A percentile compares a stretch with the other conserved stretches of the same genome.
Conservation (phyloP, 2,329 filamentous ascomycete species). For the Magnaporthiopsis incrustans region DNA sequence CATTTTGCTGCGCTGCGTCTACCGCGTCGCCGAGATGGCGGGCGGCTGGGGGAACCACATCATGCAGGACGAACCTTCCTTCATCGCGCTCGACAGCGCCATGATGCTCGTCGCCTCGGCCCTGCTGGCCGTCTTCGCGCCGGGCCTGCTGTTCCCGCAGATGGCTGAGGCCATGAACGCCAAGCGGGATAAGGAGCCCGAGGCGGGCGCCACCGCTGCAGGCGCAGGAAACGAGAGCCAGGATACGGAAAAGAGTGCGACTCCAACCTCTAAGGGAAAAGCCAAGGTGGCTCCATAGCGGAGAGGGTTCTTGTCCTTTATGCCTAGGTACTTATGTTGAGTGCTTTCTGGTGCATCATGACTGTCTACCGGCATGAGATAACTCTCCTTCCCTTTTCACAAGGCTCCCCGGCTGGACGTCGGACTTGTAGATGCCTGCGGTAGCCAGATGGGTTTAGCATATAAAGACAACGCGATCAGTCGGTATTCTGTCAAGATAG, state of each 20-base stretch:
- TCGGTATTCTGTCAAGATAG: too few relatives aligned
- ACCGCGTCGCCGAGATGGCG: conserved; percentile 54
- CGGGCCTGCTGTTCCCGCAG: conserved; percentile 46
- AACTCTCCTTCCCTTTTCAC: too few relatives aligned
- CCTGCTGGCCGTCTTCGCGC: conserved; percentile 44
- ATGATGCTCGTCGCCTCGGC: conserved; percentile 42
- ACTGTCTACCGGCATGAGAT: not conserved
- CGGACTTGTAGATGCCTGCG: too few relatives aligned
- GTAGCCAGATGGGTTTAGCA: too few relatives aligned
- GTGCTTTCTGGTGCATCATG: not conserved
- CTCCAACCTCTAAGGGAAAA: not conserved
- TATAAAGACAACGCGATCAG: too few relatives aligned
- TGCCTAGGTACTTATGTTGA: too few relatives aligned
- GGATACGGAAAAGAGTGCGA: not conserved
- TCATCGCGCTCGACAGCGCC: conserved; percentile 49
- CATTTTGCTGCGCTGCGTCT: conserved; percentile 45
- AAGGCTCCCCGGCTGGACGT: too few relatives aligned
- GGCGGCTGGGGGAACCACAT: conserved; percentile 56
- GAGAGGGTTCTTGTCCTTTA: not conserved
- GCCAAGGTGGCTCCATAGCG: not conserved
- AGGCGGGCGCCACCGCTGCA: not conserved
- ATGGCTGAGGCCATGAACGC: conserved; percentile 33
- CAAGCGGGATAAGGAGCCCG: conserved; percentile 9
- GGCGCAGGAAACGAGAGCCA: not conserved
- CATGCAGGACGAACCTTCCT: conserved; percentile 37